A percentile compares a stretch with the other conserved stretches of the same genome.
phyloP scores from a whole-genome alignment of 164 flowering plant species.

The Paratinospora sagittata region DNA sequence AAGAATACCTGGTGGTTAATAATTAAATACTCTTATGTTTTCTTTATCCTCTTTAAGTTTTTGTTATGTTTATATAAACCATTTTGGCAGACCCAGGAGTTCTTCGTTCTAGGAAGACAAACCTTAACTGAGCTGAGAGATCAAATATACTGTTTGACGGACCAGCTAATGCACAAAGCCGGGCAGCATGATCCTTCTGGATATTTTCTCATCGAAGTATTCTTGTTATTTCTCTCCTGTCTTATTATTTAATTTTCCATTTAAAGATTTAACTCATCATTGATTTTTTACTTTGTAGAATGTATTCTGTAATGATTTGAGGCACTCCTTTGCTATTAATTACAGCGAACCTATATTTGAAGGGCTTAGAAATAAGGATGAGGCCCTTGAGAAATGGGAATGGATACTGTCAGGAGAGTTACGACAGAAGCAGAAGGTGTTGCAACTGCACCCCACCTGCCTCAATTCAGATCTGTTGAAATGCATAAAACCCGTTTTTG shows the following conservation, averaged over 20 bases:
- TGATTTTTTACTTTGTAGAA: too few relatives aligned
- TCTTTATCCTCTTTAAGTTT: background rate
- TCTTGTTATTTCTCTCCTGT: background rate
- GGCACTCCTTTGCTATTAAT: constrained; percentile 62
- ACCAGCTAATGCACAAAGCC: constrained; percentile 68
- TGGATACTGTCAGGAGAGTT: constrained; percentile 46
- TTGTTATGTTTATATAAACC: too few relatives aligned
- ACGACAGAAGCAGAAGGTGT: constrained; percentile 43
- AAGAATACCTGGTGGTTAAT: too few relatives aligned
- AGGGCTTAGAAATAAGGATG: constrained; percentile 69
- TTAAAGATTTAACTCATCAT: too few relatives aligned
- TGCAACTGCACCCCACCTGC: constrained; percentile 30
- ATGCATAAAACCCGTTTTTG: constrained; percentile 68
- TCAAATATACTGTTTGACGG: too few relatives aligned
- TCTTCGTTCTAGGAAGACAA: too few relatives aligned
- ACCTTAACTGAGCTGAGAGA: too few relatives aligned
- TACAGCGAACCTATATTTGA: constrained; percentile 71
- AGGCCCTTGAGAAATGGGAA: constrained; percentile 80
- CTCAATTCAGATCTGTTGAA: constrained; percentile 42
- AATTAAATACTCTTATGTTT: too few relatives aligned
- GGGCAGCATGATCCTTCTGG: constrained; percentile 75
- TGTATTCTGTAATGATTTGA: constrained; percentile 79
- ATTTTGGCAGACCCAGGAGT: too few relatives aligned
- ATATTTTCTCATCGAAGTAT: constrained; percentile 86
- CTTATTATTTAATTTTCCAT: too few relatives aligned